Evolutionary conservation across 768 basidiomycete genomes (phyloP), one percentile per base, ranked within the genome.

Genomic region (Leucosporidium creatinivorum): DNA sequence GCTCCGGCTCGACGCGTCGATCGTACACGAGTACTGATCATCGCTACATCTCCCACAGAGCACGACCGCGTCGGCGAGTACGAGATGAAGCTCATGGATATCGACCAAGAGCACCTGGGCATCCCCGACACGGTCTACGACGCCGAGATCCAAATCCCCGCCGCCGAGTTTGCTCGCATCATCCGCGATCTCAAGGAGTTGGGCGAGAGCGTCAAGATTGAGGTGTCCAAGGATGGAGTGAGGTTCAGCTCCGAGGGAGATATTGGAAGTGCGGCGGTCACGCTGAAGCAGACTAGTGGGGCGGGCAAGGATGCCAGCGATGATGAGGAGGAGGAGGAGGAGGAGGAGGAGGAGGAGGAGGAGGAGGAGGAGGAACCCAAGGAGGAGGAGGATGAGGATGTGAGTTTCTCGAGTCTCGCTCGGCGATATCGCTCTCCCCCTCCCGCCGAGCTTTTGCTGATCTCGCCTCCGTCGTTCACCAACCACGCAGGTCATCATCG

Each of bases 31-130:
- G 5, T 23, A 51, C 39, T 44, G 39, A 44, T 13, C n/a, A 31
- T 61, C 66, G 18, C 66, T 50, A 56, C 54, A 31, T 36, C 44
- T 56, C 61, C 61, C 54, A 8, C 73, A 96, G 93, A 86, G 79
- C 84, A 87, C 6, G 94, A 96, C 78, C 86, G 96, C 69, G 87
- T 98, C 62, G 92, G 93, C 30, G 91, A 97, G 77, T 99, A 99
- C 80, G 93, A 96, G 74, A 91, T 99, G 88, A 98, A 98, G 79
- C 85, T 98, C 62, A 97, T 99, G 94, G 94, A 98, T 75, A 99
- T 99, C 76, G 94, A 99, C 78, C 82, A 90, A 33, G 96, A 99
- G 79, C 87, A 85, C 55, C 87, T 98, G 61, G 88, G 88, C 58
- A 98, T 98, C 75, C 96, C 96, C 21, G 93, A 97, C 71, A 99